Base-by-base conservation (phyloP, 345 rosid genomes). In the Viola odorata region DNA sequence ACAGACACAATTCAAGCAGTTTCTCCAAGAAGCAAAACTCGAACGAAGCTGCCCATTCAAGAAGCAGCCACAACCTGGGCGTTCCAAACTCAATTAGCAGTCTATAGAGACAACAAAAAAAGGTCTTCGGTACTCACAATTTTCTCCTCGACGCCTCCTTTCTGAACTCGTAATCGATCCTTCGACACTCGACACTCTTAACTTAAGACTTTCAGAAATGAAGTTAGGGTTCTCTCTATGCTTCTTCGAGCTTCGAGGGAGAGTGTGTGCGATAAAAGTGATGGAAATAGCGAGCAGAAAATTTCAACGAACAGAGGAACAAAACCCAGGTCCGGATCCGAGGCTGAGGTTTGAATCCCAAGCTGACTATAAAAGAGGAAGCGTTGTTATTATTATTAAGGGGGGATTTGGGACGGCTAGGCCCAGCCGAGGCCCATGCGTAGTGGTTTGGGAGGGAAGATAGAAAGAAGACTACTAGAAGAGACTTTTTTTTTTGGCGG, bases 271-370 rank as follows among this genome's bases (percentile, higher is more conserved):
- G 47, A 44, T 44, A 44, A 80, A 75, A 80, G 85, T 49, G 75
- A 67, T 81, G 75, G 73, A 81, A 68, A 70, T 64, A 71, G 76
- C 77, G 58, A 55, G 76, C 71, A 23, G 78, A 78, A 82, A 80
- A 17, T 61, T 81, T 80, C 87, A 75, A 82, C 95, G 87, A 80
- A 76, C 79, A 56, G 78, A 70, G 76, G 79, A 68, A 71, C 79
- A 74, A 73, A 68, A 59, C 55, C 41, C 12, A 70, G 76, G 78
- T 64, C 77, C 70, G 77, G 80, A 42, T 62, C 75, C 80, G 63
- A 57, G 67, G 66, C 76, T 44, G 50, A 23, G 62, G 12, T 9
- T 7, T 51, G 55, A 36, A 51, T 44, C 47, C 45, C 6, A 42
- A 42, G 45, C 45, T 42, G 45, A 42, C 45, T 5, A 42, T 42